Evolutionary conservation across 306 rosid genomes (phyloP).

Genomic region (Cucurbita ficifolia): DNA sequence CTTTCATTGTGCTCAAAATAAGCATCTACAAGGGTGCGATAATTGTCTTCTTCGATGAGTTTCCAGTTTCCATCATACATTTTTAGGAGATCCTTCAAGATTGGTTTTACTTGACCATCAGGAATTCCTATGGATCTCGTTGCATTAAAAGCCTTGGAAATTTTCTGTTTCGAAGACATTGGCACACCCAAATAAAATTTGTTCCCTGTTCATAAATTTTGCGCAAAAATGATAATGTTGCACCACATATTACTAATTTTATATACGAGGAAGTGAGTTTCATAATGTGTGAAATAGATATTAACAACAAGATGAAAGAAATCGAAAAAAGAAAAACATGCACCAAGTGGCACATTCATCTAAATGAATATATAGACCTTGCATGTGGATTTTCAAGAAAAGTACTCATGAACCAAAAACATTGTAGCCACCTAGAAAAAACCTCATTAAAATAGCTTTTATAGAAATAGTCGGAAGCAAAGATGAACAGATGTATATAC

Average conservation of each 20-base stretch:
- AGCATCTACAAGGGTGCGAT: constrained; percentile 46
- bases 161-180: constrained; percentile 33
- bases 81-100: constrained; percentile 24
- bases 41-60: constrained; percentile 62
- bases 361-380: neutral
- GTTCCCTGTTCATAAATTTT: neutral
- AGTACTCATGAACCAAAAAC: neutral
- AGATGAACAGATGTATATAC: neutral
- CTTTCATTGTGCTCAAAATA: constrained; percentile 48
- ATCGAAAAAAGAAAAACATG: neutral
- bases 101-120: constrained; percentile 34
- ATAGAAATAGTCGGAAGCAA: neutral
- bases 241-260: neutral
- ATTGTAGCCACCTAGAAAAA: neutral
- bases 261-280: neutral
- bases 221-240: neutral
- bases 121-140: constrained; percentile 38
- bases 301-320: neutral
- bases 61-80: constrained; percentile 40
- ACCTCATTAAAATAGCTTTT: neutral
- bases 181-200: neutral
- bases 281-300: neutral
- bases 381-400: neutral
- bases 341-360: neutral
- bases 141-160: constrained; percentile 28